Evolutionary conservation across 768 basidiomycete species (phyloP).

Genomic region (Phanerodontia chrysosporium): DNA sequence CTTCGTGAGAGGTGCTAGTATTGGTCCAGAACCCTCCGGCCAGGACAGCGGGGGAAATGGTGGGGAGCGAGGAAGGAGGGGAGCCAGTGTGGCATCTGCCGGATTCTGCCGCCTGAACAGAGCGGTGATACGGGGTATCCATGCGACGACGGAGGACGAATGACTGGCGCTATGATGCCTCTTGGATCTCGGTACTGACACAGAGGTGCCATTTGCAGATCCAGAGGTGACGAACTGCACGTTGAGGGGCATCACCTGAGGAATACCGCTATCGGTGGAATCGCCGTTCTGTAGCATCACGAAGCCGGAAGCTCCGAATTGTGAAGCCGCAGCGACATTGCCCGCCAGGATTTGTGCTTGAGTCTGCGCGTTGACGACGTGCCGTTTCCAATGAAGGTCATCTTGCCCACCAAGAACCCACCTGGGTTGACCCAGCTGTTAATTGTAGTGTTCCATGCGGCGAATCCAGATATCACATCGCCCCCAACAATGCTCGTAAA

Average conservation of each 20-base stretch:
- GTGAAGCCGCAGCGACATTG: slow-evolving; percentile 48
- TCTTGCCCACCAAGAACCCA: slow-evolving; percentile 67
- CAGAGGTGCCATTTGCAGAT: slow-evolving; percentile 24
- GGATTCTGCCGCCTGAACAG: slow-evolving; percentile 53
- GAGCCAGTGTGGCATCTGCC: slow-evolving; percentile 33
- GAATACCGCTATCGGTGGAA: slow-evolving; percentile 37
- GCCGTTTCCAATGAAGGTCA: slow-evolving; percentile 67
- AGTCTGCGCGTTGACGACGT: slow-evolving; percentile 40
- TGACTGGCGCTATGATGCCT: slow-evolving; percentile 30
- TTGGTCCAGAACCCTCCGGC: slow-evolving; percentile 91
- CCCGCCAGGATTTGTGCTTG: slow-evolving; percentile 66
- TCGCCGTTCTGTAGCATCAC: slow-evolving; percentile 70
- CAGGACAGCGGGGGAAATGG: slow-evolving; percentile 76
- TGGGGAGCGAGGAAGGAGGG: slow-evolving; percentile 49
- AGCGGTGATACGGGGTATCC: slow-evolving; percentile 43
- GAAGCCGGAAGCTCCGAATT: slow-evolving; percentile 75
- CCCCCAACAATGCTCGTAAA: slow-evolving; percentile 44
- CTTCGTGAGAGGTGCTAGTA: slow-evolving; percentile 53
- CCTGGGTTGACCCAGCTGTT: slow-evolving; percentile 69
- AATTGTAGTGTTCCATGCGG: slow-evolving; percentile 62
- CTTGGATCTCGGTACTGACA: slow-evolving; percentile 22
- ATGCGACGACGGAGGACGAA: slow-evolving; percentile 29
- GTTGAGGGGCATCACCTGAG: slow-evolving; percentile 57
- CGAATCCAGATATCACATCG: slow-evolving; percentile 56
- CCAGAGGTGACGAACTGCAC: slow-evolving; percentile 46